Evolutionary conservation across 768 basidiomycete species (phyloP).

Genomic region (Tylopilus intermedius): DNA sequence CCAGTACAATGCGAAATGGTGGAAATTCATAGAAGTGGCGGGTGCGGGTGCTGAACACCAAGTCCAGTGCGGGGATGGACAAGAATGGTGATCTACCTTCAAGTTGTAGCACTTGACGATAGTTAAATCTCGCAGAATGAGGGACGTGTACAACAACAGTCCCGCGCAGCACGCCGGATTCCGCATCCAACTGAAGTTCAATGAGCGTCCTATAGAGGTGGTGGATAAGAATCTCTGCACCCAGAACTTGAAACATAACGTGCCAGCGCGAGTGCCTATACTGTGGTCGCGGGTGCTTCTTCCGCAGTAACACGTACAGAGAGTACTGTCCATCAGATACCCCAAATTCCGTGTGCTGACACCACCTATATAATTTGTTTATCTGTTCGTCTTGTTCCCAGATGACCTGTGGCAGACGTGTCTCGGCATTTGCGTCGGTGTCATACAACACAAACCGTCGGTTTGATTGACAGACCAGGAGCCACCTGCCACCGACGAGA

Average conservation of each 20-base stretch:
- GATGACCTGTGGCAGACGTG: not conserved
- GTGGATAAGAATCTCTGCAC: not conserved
- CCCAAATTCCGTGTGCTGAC: too few species aligned
- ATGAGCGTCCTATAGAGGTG: not conserved
- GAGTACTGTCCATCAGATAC: not conserved
- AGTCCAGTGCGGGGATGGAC: not conserved
- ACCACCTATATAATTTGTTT: not conserved
- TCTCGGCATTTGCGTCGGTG: not conserved
- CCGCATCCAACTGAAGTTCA: not conserved
- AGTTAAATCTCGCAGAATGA: not conserved
- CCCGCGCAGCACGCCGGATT: not conserved
- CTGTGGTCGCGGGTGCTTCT: too few species aligned
- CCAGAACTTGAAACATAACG: not conserved
- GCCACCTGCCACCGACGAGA: slow-evolving; percentile 2
- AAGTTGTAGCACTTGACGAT: too few species aligned
- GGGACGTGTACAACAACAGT: not conserved
- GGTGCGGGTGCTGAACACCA: not conserved
- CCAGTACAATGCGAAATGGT: not conserved
- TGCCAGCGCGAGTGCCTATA: not conserved
- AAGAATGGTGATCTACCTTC: not conserved
- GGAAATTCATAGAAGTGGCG: not conserved
- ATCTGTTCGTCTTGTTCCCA: not conserved
- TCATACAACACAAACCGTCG: slow-evolving; percentile 3
- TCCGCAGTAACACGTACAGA: not conserved
- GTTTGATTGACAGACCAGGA: not conserved